Evolutionary conservation across 2,329 filamentous ascomycete species (phyloP).

Genomic region (Orbilia blumenaviensis): DNA sequence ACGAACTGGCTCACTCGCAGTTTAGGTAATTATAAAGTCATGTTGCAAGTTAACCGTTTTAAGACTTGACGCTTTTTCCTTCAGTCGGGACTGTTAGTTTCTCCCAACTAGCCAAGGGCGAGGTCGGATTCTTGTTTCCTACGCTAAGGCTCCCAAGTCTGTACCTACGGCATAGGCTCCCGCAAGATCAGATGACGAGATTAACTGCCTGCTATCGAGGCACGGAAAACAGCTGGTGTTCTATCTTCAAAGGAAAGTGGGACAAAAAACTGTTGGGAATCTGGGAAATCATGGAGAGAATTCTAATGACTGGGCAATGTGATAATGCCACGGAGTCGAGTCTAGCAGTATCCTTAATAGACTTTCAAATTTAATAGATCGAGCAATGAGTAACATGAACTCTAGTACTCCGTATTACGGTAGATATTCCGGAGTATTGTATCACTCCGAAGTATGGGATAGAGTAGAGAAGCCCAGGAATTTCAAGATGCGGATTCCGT

Average conservation of each 20-base stretch:
- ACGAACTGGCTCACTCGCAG: not conserved
- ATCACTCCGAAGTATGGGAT: not conserved
- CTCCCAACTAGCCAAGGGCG: not conserved
- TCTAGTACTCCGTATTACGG: not conserved
- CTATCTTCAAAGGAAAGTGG: not conserved
- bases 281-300: conserved; percentile 13
- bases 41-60: not conserved
- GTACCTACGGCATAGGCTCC: not conserved
- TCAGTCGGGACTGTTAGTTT: not conserved
- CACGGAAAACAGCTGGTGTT: not conserved
- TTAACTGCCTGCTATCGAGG: not conserved
- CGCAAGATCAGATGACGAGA: conserved; percentile 50
- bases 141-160: conserved; percentile 12
- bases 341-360: too few species aligned
- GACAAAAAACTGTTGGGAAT: conserved; percentile 35
- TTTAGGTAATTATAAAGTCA: not conserved
- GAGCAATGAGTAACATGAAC: too few species aligned
- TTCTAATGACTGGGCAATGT: conserved; percentile 49
- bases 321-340: conserved; percentile 1
- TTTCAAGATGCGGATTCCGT: conserved; percentile 2
- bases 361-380: too few species aligned
- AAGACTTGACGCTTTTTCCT: not conserved
- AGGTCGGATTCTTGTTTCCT: not conserved
- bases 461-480: conserved; percentile 13
- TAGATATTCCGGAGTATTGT: not conserved